Conservation (phyloP, 2,329 filamentous ascomycete species). For the Pezicula carpinea region DNA sequence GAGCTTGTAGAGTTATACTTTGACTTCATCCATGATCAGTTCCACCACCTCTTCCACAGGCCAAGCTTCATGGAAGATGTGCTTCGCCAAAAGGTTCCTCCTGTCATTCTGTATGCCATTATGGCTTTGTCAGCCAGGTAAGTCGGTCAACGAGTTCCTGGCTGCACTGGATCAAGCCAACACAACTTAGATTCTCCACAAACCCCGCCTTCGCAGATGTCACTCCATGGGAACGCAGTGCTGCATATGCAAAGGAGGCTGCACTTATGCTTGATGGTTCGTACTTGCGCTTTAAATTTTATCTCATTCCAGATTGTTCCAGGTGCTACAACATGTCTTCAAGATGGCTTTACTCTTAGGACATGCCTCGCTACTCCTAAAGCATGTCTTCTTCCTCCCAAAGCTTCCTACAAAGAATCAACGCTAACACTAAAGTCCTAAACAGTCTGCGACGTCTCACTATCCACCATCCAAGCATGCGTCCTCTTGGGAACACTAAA, state of each 20-base stretch:
- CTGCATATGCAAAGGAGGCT: conserved; percentile 9
- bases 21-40: conserved; percentile 20
- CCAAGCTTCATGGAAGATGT: conserved; percentile 15
- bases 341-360: too few relatives aligned
- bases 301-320: too few relatives aligned
- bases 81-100: conserved; percentile 6
- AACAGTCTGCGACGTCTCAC: conserved; percentile 14
- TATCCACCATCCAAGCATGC: conserved; percentile 18
- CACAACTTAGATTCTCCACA: conserved; percentile 14
- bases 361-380: too few relatives aligned
- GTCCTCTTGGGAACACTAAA: conserved; percentile 16
- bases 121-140: conserved; percentile 18
- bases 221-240: conserved; percentile 10
- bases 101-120: conserved; percentile 16
- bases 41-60: conserved; percentile 19
- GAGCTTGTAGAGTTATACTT: conserved; percentile 20
- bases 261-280: conserved; percentile 13
- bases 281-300: too few relatives aligned
- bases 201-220: conserved; percentile 11
- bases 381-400: too few relatives aligned
- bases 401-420: too few relatives aligned
- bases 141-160: neutral
- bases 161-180: neutral
- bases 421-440: too few relatives aligned
- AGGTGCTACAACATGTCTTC: too few relatives aligned